Conservation (phyloP, 805 yeast species). For the Middelhovenomyces tepae region DNA sequence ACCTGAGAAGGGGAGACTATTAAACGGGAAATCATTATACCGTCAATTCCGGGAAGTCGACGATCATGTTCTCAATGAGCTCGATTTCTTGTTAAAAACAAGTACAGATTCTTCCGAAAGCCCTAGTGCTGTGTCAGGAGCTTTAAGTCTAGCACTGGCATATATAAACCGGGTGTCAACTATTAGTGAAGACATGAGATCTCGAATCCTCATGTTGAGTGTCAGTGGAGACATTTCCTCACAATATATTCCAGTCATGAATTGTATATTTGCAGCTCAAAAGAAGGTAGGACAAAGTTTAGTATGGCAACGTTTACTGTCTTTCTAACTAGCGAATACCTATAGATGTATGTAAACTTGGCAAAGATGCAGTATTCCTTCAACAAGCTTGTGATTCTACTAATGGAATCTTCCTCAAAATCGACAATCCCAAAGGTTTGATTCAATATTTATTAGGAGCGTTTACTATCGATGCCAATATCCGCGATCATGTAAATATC, state of each 20-base stretch:
- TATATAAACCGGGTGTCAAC: constrained; percentile 62
- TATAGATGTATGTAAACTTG: constrained; percentile 82
- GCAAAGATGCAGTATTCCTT: constrained; percentile 64
- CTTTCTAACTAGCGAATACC: constrained; percentile 44
- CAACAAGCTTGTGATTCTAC: constrained; percentile 97
- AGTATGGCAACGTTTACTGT: not conserved
- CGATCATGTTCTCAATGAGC: constrained; percentile 54
- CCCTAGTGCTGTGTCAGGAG: constrained; percentile 51
- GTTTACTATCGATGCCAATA: constrained; percentile 74
- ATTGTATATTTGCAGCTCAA: constrained; percentile 91
- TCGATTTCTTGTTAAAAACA: constrained; percentile 39
- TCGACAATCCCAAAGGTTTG: constrained; percentile 63
- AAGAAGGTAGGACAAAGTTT: constrained; percentile 42
- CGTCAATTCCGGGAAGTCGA: constrained; percentile 76
- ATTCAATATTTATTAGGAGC: constrained; percentile 78
- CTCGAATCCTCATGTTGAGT: constrained; percentile 55
- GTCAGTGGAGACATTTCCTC: constrained; percentile 67
- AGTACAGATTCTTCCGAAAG: constrained; percentile 20
- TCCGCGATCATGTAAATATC: constrained; percentile 64
- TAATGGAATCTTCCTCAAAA: constrained; percentile 70
- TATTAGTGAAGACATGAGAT: constrained; percentile 36
- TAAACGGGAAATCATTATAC: constrained; percentile 45
- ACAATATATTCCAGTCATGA: constrained; percentile 90
- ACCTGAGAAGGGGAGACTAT: constrained; percentile 3
- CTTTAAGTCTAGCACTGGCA: constrained; percentile 72